Base-by-base conservation (phyloP, 108 stramenopile genomes). In the Skeletonema potamos region DNA sequence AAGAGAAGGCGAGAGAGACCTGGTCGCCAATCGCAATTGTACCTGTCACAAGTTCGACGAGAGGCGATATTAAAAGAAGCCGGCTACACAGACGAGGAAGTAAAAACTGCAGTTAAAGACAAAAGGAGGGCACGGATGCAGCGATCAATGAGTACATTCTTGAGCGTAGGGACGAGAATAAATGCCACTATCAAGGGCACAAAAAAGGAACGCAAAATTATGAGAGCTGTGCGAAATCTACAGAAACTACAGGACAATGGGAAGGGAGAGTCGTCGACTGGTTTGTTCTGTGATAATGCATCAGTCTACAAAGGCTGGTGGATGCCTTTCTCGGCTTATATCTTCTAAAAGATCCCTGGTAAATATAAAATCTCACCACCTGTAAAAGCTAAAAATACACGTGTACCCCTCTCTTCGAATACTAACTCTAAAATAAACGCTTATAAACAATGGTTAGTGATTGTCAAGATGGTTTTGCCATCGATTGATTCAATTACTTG, bases 401-500 rank as follows among this genome's bases (percentile, higher is more conserved):
- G 13, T 41, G 2, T 24, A 51, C 6, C 22, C n/a, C 3, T 2
- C 10, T 41, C 15, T 37, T 37, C 39, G 15, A 51, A 51, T 51
- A 51, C 18, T 51, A 51, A 51, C 22, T 51, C 48, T 51, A 51
- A 41, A 51, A 51, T 51, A 51, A 59, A 59, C 32, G 30, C 28
- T 59, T 59, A 59, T 59, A 34, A 57, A 57, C 56, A 41, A 41
- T 41, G 39, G 39, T 41, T 41, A 41, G 39, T 41, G 39, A 41
- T 41, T 4, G 39, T 3, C 15, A 41, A 13, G 17, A 44, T 44
- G 43, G 43, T 44, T n/a, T 44, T 7, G 1, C 43, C 43, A 51
- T 6, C 20, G 1, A 22, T n/a, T 51, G 48, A 22, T 22, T 22
- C 18, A 59, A 30, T 76, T 78, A 81, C 73, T 94, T 94, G 27